A percentile compares a stretch with the other conserved stretches of the same genome.
phyloP scores from a whole-genome alignment of 139 green algal genomes.

The Gonium pectorale region DNA sequence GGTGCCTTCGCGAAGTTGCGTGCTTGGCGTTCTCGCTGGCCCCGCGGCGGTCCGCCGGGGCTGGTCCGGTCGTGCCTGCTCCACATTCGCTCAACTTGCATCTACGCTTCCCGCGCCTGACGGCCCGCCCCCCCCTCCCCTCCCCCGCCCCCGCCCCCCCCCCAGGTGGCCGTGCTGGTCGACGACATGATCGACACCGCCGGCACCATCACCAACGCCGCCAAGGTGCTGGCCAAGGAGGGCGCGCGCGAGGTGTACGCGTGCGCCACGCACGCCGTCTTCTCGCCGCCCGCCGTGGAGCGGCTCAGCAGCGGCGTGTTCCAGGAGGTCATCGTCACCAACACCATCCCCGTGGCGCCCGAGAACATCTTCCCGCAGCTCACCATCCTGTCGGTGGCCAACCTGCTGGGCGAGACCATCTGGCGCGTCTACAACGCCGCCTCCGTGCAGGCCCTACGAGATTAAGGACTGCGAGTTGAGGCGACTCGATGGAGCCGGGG shows the following conservation, averaged over 20 bases:
- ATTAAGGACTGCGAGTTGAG: no score
- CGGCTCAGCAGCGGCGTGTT: slow-evolving; percentile 92
- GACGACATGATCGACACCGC: slow-evolving; percentile 99
- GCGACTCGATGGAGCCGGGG: no score
- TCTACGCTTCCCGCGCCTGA: no score
- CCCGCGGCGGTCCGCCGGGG: no score
- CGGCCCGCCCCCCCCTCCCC: not conserved
- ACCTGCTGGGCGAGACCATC: slow-evolving; percentile 98
- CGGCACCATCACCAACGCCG: slow-evolving; percentile 97
- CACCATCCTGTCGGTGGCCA: slow-evolving; percentile 97
- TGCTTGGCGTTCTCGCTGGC: no score
- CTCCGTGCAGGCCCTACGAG: slow-evolving; percentile 79
- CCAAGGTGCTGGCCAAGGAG: slow-evolving; percentile 87
- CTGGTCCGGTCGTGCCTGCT: no score
- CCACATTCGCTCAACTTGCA: no score
- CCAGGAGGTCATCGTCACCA: slow-evolving; percentile 98
- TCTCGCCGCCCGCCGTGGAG: slow-evolving; percentile 94
- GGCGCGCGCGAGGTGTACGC: slow-evolving; percentile 93
- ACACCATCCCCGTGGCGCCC: slow-evolving; percentile 92
- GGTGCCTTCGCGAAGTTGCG: no score
- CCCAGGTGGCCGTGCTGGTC: slow-evolving; percentile 89
- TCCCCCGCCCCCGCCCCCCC: not conserved
- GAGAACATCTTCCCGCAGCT: slow-evolving; percentile 94
- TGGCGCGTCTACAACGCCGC: slow-evolving; percentile 97
- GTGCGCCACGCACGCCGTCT: slow-evolving; percentile 97